Base-by-base conservation (phyloP, 83 land plant species). In the Picea engelmannii region DNA sequence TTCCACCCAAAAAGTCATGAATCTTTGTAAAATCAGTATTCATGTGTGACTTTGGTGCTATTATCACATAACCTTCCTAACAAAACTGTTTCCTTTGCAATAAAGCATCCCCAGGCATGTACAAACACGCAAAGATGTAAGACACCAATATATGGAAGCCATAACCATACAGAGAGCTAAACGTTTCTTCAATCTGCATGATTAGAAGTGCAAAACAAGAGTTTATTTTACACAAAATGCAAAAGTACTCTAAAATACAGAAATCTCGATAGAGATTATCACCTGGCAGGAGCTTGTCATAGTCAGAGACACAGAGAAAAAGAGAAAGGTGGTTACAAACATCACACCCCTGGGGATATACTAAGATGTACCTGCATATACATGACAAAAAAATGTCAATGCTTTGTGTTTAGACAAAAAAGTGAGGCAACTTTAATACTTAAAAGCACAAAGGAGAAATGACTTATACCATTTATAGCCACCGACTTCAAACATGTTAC, bases 331-430 rank as follows among this genome's bases (percentile, higher is more conserved):
- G 99, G 83, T 98, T 98, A 88, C 97, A 93, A 44, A 98, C 99
- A 87, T 98, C 99, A 81, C 99, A 98, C 1, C 99, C 99, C 71
- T 98, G 99, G 15, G 99, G 99, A 85, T 98, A 98, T n/a, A 98
- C 96, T 67, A 98, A 85, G 74, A 98, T 96, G 71, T 98, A 98
- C 99, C 99, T 98, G 91, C 49, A 86, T 76, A 78, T 59, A 73
- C 25, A 84, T 44, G 18, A 12, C 65, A 69, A 79, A 69, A 69
- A 82, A 20, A 17, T 31, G n/a, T 66, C 24, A 66, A 11, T 66
- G 23, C 12, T n/a, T 21, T n/a, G 25, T 66, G 4, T 66, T n/a
- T 7, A 24, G 11, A 66, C 7, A n/a, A 66, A 21, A 47, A 7
- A 21, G 68, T n/a, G 25, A 66, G 25, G 25, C 25, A 21, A 66